Evolutionary conservation across 2,329 filamentous ascomycete genomes (phyloP).

Genomic region (Aspergillus pseudoterreus): DNA sequence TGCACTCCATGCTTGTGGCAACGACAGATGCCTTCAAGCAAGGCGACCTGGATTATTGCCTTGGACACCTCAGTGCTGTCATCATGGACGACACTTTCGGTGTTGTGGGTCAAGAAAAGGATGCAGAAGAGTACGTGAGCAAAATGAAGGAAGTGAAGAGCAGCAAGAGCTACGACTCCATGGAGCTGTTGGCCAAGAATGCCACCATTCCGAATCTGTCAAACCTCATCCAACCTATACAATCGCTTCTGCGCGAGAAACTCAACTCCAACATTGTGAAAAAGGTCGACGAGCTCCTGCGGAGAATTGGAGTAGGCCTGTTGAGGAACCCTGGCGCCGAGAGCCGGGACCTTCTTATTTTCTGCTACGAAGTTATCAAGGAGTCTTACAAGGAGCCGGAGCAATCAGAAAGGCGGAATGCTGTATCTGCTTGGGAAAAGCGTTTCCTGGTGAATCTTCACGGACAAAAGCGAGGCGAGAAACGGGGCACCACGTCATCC

Average conservation of each 20-base stretch:
- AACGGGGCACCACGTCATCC: slow-evolving; percentile 68
- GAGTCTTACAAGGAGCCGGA: slow-evolving; percentile 69
- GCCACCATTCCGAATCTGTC: slow-evolving; percentile 72
- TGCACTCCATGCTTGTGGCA: slow-evolving; percentile 83
- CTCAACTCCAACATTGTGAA: slow-evolving; percentile 77
- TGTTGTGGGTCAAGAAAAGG: slow-evolving; percentile 87
- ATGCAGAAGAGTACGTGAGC: slow-evolving; percentile 89
- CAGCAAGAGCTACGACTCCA: slow-evolving; percentile 96
- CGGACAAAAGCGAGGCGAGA: slow-evolving; percentile 69
- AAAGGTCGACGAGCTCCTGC: slow-evolving; percentile 86
- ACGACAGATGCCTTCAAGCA: slow-evolving; percentile 69
- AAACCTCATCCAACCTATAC: slow-evolving; percentile 73
- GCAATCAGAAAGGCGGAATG: slow-evolving; percentile 28
- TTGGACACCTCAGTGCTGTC: slow-evolving; percentile 71
- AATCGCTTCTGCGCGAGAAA: slow-evolving; percentile 75
- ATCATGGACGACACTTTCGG: slow-evolving; percentile 99
- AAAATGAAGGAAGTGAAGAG: slow-evolving; percentile 98
- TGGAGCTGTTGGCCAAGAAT: slow-evolving; percentile 84
- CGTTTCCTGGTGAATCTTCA: slow-evolving; percentile 76
- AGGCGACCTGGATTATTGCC: slow-evolving; percentile 85
- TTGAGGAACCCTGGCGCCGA: slow-evolving; percentile 75
- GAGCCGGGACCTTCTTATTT: slow-evolving; percentile 79
- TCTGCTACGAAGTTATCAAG: slow-evolving; percentile 92
- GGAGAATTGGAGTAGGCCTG: slow-evolving; percentile 77
- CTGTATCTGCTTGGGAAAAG: slow-evolving; percentile 25